These are phyloP conservation scores for Geosmithia flava DNA, from an alignment of 2,329 filamentous ascomycete genomes.

Conservation along the genomic window DNA sequence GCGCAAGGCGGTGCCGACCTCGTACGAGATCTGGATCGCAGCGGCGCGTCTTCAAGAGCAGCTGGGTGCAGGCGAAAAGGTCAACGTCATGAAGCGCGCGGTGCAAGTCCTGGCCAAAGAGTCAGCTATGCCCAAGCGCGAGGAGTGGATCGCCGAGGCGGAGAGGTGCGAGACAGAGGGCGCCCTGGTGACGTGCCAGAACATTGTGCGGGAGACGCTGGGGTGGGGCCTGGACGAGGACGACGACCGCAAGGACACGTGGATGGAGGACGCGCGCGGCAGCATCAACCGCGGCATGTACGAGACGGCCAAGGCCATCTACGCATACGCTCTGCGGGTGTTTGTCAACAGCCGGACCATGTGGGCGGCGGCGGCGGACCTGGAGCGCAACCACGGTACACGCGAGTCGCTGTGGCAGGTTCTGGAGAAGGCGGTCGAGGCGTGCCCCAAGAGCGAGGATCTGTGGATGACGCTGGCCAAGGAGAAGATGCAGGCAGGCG, in stretches of 20 bases:
- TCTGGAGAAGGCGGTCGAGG: conserved; percentile 86
- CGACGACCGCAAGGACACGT: conserved; percentile 89
- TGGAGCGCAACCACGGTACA: conserved; percentile 81
- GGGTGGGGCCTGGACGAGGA: conserved; percentile 92
- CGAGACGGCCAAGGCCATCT: conserved; percentile 86
- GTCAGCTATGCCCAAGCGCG: conserved; percentile 91
- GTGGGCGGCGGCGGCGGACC: conserved; percentile 82
- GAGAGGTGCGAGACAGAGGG: conserved; percentile 92
- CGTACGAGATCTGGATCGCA: conserved; percentile 93
- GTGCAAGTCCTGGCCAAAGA: conserved; percentile 80
- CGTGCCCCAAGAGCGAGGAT: conserved; percentile 80
- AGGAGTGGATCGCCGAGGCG: conserved; percentile 93
- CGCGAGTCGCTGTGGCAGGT: conserved; percentile 74
- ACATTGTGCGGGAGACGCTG: conserved; percentile 85
- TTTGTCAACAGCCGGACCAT: conserved; percentile 81
- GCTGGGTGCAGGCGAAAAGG: conserved; percentile 61
- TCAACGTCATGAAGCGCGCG: conserved; percentile 91
- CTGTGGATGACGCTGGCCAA: conserved; percentile 94
- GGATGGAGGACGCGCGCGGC: conserved; percentile 83
- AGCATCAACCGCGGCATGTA: conserved; percentile 74
- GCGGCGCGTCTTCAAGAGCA: conserved; percentile 86
- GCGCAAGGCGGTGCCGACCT: conserved; percentile 84
- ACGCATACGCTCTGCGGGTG: conserved; percentile 77
- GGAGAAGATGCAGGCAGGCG: conserved; percentile 83
- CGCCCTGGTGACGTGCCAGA: conserved; percentile 71